Percentiles rank a stretch among this genome's conserved stretches.
Conservation (phyloP, 495 filamentous ascomycete genomes). For the Penicillium riverlandense region DNA sequence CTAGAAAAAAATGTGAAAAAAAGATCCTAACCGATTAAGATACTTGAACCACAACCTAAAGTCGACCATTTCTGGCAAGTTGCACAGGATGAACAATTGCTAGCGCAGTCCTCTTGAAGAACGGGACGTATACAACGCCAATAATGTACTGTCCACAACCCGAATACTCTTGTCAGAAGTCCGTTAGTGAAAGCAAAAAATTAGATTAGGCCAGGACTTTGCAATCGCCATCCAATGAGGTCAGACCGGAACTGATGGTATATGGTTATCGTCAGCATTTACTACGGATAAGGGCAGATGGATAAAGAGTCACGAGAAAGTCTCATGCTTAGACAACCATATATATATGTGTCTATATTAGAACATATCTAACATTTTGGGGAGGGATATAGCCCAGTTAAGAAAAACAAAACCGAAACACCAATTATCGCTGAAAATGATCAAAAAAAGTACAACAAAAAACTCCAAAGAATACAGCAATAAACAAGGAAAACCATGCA, state of each 20-base stretch:
- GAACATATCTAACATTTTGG: conserved; percentile 21
- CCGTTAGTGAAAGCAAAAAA: neutral
- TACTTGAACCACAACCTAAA: no score
- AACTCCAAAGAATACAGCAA: conserved; percentile 4
- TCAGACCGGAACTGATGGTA: no score
- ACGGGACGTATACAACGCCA: conserved; percentile 2
- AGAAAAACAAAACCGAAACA: conserved; percentile 11
- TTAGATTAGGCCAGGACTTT: no score
- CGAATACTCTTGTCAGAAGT: neutral
- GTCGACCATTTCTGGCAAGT: no score
- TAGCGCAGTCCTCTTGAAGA: conserved; percentile 1
- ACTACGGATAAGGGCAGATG: neutral
- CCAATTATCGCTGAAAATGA: conserved; percentile 10
- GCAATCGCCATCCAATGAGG: no score
- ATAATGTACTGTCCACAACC: conserved; percentile 2
- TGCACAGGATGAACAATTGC: no score
- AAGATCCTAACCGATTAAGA: no score
- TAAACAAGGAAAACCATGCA: conserved; percentile 1
- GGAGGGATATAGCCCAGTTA: conserved; percentile 4
- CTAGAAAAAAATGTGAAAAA: no score
- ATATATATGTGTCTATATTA: conserved; percentile 18
- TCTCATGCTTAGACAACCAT: conserved; percentile 13
- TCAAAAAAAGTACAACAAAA: conserved; percentile 11
- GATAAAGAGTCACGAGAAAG: neutral
- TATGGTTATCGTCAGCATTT: no score